Conservation (phyloP, 495 filamentous ascomycete species). For the Immersiella caudata region DNA sequence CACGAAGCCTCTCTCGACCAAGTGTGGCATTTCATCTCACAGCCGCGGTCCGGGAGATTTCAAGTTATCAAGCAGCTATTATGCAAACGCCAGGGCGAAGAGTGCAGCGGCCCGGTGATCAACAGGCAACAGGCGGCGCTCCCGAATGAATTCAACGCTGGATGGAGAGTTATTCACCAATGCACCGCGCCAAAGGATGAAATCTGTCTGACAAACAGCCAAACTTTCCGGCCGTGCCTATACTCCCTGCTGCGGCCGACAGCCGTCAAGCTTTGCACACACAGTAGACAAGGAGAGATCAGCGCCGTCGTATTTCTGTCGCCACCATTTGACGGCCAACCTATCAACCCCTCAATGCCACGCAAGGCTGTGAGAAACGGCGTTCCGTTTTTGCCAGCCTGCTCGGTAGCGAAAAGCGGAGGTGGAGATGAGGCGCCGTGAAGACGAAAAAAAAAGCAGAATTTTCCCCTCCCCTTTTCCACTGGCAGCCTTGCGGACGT, state of each 20-base stretch:
- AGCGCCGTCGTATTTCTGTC: background rate
- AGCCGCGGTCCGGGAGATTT: background rate
- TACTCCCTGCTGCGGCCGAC: background rate
- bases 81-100: background rate
- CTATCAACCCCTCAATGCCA: background rate
- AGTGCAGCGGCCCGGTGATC: background rate
- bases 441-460: slow-evolving; percentile 1
- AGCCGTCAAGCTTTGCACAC: background rate
- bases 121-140: background rate
- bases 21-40: background rate
- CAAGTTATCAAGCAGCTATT: background rate
- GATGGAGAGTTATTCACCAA: background rate
- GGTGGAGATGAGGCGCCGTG: slow-evolving; percentile 11
- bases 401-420: slow-evolving; percentile 1
- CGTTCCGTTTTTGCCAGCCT: background rate
- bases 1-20: background rate
- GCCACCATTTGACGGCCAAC: background rate
- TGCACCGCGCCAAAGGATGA: no score
- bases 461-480: slow-evolving; percentile 3
- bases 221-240: background rate
- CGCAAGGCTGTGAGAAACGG: slow-evolving; percentile 4
- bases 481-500: slow-evolving; percentile 15
- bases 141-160: background rate
- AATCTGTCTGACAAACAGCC: no score
- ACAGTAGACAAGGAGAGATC: background rate